Evolutionary conservation across 176 grass and related monocot genomes (phyloP).

Genomic region (Cenchrus fungigraminus): DNA sequence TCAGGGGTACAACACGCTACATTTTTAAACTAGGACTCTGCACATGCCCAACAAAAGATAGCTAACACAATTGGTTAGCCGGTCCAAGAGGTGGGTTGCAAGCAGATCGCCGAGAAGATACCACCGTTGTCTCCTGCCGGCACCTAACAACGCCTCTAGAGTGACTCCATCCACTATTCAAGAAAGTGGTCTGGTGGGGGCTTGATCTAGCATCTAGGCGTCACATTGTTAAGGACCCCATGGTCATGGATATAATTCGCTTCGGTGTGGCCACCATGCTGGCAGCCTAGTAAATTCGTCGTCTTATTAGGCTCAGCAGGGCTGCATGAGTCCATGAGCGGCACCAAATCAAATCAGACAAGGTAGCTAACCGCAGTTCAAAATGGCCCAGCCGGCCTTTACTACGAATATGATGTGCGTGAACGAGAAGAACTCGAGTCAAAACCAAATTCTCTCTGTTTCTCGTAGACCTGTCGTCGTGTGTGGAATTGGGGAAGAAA

Average conservation of each 20-base stretch:
- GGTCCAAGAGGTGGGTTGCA: constrained; percentile 43
- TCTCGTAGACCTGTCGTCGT: background rate
- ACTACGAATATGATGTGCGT: background rate
- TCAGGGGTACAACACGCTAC: background rate
- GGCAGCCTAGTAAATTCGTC: background rate
- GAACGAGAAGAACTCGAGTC: constrained; percentile 19
- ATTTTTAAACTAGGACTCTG: background rate
- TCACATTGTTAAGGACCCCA: constrained; percentile 2
- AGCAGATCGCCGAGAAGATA: constrained; percentile 13
- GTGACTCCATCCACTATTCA: background rate
- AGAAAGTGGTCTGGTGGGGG: constrained; percentile 14
- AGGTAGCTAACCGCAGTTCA: background rate
- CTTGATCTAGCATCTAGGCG: background rate
- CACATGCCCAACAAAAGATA: background rate
- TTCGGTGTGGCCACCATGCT: background rate
- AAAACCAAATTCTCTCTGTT: background rate
- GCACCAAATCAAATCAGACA: background rate
- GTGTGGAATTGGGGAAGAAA: background rate
- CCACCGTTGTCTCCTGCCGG: constrained; percentile 20
- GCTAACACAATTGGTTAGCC: background rate
- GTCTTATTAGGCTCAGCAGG: too few relatives aligned
- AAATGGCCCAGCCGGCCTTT: background rate
- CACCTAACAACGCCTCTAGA: constrained; percentile 1
- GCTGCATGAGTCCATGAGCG: background rate
- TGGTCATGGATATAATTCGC: background rate